Evolutionary conservation across 129 eudicot genomes (phyloP), one percentile per base, ranked within the genome.

Genomic region (Chrysanthemum seticuspe): DNA sequence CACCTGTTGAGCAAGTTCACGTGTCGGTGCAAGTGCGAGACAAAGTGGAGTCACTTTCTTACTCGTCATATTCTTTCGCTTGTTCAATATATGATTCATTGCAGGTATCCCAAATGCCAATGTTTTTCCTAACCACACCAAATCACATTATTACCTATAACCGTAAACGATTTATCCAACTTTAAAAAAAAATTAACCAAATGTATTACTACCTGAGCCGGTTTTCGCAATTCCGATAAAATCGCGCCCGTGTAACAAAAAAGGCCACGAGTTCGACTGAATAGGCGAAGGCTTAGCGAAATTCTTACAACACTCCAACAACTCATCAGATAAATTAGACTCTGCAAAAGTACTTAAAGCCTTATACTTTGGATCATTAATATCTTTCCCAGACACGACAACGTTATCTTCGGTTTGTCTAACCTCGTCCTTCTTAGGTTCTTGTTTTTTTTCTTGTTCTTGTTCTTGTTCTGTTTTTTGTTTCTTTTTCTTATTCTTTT

Each of bases 1-100:
- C 70, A 90, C 99, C 82, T 94, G 99, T 83, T 94, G 99, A 67
- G 99, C 99, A 75, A 94, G 88, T 89, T 94, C 99, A 51, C 99
- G 81, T 53, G 99, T 94, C 23, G 99, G 99, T 25, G 99, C 82
- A 60, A 94, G 91, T 10, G 88, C 92, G 75, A 94, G 97, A 74
- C 96, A 90, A 63, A 81, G 89, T 6, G 99, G 99, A 71, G 85
- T 85, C 67, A 68, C 75, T 77, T 70, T 85, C 84, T 82, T 94
- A 13, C 83, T 70, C 18, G 76, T 65, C 40, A 65, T 77, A 61
- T 78, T 79, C 81, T 90, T 90, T 71, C 86, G 70, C 86, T 88
- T 88, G 74, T 71, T 81, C 76, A 84, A 70, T 0, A 94, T 86
- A 63, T 94, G 97, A 87, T 85, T 78, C 69, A 94, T 94, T 4